Evolutionary conservation across 73 alveolate genomes (phyloP).

Genomic region (Paramecium primaurelia): DNA sequence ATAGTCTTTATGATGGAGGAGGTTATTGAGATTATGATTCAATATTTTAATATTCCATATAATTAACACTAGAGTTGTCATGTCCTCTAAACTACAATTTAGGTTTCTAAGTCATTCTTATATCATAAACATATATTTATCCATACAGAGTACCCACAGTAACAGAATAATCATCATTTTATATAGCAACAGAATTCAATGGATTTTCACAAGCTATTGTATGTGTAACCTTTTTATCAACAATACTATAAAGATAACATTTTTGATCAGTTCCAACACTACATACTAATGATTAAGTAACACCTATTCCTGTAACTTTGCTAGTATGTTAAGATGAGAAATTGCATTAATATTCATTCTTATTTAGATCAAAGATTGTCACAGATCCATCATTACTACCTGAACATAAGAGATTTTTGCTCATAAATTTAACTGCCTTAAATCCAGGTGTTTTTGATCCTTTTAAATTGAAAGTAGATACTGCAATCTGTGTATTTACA

Average conservation of each 20-base stretch:
- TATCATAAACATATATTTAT: not conserved
- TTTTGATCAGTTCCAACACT: conserved; percentile 29
- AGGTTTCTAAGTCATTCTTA: conserved; percentile 11
- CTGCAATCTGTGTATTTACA: not conserved
- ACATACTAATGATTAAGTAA: not conserved
- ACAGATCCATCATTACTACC: conserved; percentile 32
- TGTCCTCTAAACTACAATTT: conserved; percentile 18
- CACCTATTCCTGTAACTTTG: not conserved
- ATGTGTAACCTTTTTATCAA: not conserved
- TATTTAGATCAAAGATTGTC: not conserved
- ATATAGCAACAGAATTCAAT: not conserved
- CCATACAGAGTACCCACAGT: conserved; percentile 38
- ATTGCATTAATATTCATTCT: not conserved
- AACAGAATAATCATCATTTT: not conserved
- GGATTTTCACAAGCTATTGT: not conserved
- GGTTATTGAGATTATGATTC: not conserved
- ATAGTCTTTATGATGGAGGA: not conserved
- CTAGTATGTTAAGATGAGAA: not conserved
- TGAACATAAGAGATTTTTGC: not conserved
- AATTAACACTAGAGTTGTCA: conserved; percentile 18
- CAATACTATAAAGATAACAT: not conserved
- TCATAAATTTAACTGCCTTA: conserved; percentile 26
- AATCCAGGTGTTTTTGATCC: conserved; percentile 31
- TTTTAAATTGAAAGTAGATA: not conserved
- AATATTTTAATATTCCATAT: not conserved